These are phyloP conservation scores for Vicia villosa DNA, from an alignment of 306 rosid species.

Conservation along the genomic window DNA sequence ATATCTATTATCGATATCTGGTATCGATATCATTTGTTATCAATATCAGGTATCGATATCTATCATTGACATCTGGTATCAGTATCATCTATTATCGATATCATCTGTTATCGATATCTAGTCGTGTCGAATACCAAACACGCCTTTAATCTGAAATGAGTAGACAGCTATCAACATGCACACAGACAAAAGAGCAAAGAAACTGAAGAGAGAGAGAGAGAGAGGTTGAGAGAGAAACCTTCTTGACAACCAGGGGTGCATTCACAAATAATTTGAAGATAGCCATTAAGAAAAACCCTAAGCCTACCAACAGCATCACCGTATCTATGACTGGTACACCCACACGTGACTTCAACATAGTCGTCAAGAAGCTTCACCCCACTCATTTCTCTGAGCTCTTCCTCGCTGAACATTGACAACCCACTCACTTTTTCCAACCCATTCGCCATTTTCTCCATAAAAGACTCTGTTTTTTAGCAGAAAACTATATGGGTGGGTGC, in stretches of 20 bases:
- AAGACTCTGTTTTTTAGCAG: constrained; percentile 51
- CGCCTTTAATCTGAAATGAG: not conserved
- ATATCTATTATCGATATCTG: too few relatives aligned
- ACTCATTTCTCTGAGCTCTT: constrained; percentile 86
- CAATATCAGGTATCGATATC: too few relatives aligned
- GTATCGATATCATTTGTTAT: too few relatives aligned
- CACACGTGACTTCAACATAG: constrained; percentile 87
- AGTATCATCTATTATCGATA: too few relatives aligned
- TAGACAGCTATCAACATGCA: constrained; percentile 40
- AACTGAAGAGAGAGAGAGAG: constrained; percentile 29
- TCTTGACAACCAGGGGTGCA: constrained; percentile 99
- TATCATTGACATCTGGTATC: too few relatives aligned
- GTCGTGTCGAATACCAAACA: not conserved
- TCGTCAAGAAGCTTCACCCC: constrained; percentile 70
- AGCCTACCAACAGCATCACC: constrained; percentile 99
- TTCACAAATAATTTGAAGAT: constrained; percentile 85
- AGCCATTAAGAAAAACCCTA: constrained; percentile 95
- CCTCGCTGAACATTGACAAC: constrained; percentile 73
- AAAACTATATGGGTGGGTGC: constrained; percentile 31
- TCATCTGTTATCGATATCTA: too few relatives aligned
- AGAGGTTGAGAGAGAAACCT: constrained; percentile 60
- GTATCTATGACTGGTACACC: constrained; percentile 93
- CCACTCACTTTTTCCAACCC: constrained; percentile 61
- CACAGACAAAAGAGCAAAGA: constrained; percentile 14
- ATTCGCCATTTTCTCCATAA: constrained; percentile 58